phyloP scores from a whole-genome alignment of 2,329 filamentous ascomycete genomes.

The Colletotrichum chlorophyti region DNA sequence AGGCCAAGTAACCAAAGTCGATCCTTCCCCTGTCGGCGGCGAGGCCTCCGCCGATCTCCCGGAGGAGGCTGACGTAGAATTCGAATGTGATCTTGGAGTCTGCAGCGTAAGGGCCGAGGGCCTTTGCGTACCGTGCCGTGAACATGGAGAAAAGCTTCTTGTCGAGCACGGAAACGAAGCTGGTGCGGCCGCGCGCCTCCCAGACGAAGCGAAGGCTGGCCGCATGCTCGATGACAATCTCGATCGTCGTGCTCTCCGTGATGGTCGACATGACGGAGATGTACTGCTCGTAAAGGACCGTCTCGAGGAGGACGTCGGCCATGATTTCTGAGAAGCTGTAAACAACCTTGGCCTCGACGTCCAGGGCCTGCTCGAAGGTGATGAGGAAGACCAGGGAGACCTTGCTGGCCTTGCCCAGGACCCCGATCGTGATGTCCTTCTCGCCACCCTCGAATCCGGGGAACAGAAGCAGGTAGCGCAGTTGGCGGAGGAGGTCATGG shows the following conservation, averaged over 20 bases:
- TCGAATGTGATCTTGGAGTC: conserved; percentile 39
- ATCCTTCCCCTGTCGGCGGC: conserved; percentile 35
- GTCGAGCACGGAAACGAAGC: conserved; percentile 47
- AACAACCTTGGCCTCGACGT: conserved; percentile 37
- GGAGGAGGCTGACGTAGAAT: conserved; percentile 49
- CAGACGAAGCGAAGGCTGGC: conserved; percentile 46
- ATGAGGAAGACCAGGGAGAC: conserved; percentile 52
- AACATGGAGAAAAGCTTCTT: conserved; percentile 47
- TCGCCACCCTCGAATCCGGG: conserved; percentile 41
- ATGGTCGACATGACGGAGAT: conserved; percentile 33
- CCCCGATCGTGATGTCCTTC: conserved; percentile 41
- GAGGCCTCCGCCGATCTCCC: conserved; percentile 43
- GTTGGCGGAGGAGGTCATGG: conserved; percentile 51
- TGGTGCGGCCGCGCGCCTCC: conserved; percentile 34
- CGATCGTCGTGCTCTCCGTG: conserved; percentile 34
- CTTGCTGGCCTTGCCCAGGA: conserved; percentile 42
- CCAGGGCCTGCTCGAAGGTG: conserved; percentile 49
- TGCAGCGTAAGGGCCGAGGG: conserved; percentile 33
- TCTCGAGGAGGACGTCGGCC: conserved; percentile 45
- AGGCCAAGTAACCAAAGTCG: conserved; percentile 47
- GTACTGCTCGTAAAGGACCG: conserved; percentile 45
- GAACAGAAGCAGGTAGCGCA: conserved; percentile 58
- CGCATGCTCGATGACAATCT: conserved; percentile 43
- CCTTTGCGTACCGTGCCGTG: conserved; percentile 39
- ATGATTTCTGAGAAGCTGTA: conserved; percentile 50